phyloP scores from a whole-genome alignment of 2,329 filamentous ascomycete genomes.

The Lojkania enalia region DNA sequence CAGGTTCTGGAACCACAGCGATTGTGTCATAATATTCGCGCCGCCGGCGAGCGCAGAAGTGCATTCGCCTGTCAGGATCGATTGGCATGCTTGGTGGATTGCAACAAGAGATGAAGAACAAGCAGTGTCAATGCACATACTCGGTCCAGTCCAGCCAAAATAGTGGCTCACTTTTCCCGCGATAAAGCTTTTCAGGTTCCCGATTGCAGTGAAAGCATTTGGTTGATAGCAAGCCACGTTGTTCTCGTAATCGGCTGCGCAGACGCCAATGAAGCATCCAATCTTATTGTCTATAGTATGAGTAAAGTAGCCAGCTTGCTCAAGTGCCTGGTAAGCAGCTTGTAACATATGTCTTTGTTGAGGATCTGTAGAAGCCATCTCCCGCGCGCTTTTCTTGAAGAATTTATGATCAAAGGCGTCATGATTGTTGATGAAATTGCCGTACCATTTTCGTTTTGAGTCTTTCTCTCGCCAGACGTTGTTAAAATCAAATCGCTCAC shows the following conservation, averaged over 20 bases:
- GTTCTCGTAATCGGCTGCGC: slow-evolving; percentile 33
- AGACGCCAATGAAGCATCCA: slow-evolving; percentile 38
- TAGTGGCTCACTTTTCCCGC: slow-evolving; percentile 26
- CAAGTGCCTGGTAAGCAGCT: slow-evolving; percentile 43
- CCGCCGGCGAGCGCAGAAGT: slow-evolving; percentile 42
- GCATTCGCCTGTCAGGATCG: slow-evolving; percentile 31
- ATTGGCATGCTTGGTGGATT: slow-evolving; percentile 30
- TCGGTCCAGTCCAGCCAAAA: slow-evolving; percentile 33
- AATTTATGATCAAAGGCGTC: slow-evolving; percentile 17
- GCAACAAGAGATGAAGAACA: slow-evolving; percentile 34
- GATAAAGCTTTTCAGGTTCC: slow-evolving; percentile 23
- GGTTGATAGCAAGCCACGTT: slow-evolving; percentile 31
- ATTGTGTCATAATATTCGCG: slow-evolving; percentile 35
- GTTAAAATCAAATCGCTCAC: slow-evolving; percentile 4
- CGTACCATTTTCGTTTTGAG: not conserved
- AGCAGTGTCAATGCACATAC: slow-evolving; percentile 36
- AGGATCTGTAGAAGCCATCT: slow-evolving; percentile 11
- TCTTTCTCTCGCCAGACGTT: not conserved
- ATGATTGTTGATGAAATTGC: slow-evolving; percentile 9
- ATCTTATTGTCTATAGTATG: slow-evolving; percentile 21
- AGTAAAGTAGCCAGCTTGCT: slow-evolving; percentile 30
- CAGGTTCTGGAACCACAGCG: slow-evolving; percentile 38
- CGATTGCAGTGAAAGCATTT: slow-evolving; percentile 33
- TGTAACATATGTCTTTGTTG: slow-evolving; percentile 13
- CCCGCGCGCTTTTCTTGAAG: slow-evolving; percentile 13